Evolutionary conservation across 164 flowering plant species (phyloP), one percentile per base, ranked within the genome.

Genomic region (Malania oleifera): DNA sequence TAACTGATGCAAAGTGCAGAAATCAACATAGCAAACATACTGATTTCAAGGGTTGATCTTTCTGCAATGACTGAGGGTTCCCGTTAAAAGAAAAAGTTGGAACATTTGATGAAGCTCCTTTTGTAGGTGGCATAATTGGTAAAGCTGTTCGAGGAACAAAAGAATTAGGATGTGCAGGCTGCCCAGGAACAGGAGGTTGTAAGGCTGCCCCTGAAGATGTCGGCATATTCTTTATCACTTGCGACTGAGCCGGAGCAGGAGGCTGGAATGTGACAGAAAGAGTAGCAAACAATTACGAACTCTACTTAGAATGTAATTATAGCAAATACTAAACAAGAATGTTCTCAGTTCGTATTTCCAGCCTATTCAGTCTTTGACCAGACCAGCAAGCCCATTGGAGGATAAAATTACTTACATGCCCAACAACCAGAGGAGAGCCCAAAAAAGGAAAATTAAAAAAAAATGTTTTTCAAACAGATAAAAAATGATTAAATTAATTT

Each of bases 161-260:
- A 39, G 60, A 41, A 64, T 57, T 71, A 13, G 62, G 53, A 18
- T 17, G 66, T 28, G 66, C 73, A 57, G 60, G 54, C 44, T 59
- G 72, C 51, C 57, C 69, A 24, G 67, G 67, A 51, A 35, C 67
- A 13, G 72, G 71, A 60, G 73, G 64, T 49, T 73, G 73, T 24
- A 57, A 44, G 6, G 57, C 58, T 47, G 72, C 52, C 50, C 57
- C 65, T 52, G 60, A 52, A 28, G 65, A 22, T 47, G 67, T 57
- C 25, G 50, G 40, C 19, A 52, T 40, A 46, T 52, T 56, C 37
- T 60, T 65, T 43, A 47, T 66, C 44, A 66, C 59, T 38, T 70
- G 68, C 23, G 43, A 31, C 20, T 55, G 29, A 65, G 45, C 60
- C n/a, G 66, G 47, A 56, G 51, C 37, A 50, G 55, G 28, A 55